Percentiles rank a stretch among this genome's conserved stretches.
phyloP scores from a whole-genome alignment of 2,329 filamentous ascomycete genomes.

The Intubia oerlemansii region DNA sequence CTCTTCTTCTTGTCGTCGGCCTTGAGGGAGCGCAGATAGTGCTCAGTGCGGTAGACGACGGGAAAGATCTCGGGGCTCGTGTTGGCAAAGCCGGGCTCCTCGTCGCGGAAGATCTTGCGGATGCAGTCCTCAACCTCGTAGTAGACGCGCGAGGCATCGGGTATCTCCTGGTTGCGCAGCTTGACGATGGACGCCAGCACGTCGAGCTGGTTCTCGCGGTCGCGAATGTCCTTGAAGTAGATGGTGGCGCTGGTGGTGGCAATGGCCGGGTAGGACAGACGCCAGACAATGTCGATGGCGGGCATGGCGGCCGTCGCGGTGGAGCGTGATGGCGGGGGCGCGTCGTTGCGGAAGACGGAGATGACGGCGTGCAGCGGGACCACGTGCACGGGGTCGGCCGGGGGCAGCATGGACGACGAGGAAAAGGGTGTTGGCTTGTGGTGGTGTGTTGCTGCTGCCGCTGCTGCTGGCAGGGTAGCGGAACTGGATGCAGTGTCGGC shows the following conservation, averaged over 20 bases:
- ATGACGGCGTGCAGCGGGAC: conserved; percentile 29
- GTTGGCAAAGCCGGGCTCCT: conserved; percentile 18
- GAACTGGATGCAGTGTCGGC: too few relatives aligned
- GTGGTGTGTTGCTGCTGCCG: conserved; percentile 7
- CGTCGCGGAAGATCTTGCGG: conserved; percentile 21
- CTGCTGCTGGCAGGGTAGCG: conserved; percentile 6
- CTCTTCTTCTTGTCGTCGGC: conserved; percentile 22
- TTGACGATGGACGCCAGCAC: conserved; percentile 19
- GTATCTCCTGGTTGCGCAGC: conserved; percentile 12
- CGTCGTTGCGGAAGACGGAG: conserved; percentile 28
- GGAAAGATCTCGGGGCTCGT: conserved; percentile 25
- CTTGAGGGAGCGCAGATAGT: conserved; percentile 14
- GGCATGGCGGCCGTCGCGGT: conserved; percentile 23
- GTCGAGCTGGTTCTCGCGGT: conserved; percentile 27
- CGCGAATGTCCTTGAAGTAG: conserved; percentile 25
- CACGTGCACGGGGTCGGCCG: conserved; percentile 16
- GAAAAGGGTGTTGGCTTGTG: too few relatives aligned
- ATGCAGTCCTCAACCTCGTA: conserved; percentile 26
- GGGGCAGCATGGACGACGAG: conserved; percentile 6
- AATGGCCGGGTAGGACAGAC: conserved; percentile 19
- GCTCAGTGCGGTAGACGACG: conserved; percentile 25
- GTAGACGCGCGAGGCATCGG: conserved; percentile 18
- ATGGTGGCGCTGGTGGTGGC: conserved; percentile 25
- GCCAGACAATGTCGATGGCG: conserved; percentile 36
- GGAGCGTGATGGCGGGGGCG: too few relatives aligned